Conservation (phyloP, 306 rosid genomes). For the Rosa multiflora region DNA sequence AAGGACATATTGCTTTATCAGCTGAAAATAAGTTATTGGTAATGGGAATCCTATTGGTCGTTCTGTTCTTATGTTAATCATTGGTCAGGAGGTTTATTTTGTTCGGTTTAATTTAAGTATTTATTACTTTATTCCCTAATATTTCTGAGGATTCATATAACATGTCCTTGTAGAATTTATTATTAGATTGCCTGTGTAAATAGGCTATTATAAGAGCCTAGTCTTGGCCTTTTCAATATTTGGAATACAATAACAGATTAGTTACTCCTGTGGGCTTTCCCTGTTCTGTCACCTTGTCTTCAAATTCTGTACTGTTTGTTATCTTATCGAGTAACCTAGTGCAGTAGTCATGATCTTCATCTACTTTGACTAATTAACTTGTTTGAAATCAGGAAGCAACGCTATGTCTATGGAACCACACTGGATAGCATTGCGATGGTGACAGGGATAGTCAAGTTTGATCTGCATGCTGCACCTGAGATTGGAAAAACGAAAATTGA, state of each 20-base stretch:
- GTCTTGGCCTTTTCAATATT: neutral
- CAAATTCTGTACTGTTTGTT: neutral
- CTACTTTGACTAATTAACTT: conserved; percentile 3
- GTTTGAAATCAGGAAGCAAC: conserved; percentile 62
- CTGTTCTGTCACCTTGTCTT: neutral
- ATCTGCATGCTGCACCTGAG: conserved; percentile 71
- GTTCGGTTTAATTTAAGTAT: neutral
- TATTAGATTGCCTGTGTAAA: neutral
- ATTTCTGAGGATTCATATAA: neutral
- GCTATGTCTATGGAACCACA: conserved; percentile 74
- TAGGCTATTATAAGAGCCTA: neutral
- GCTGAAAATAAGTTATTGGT: neutral
- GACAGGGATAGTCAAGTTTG: conserved; percentile 77
- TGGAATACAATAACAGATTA: neutral
- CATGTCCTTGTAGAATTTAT: neutral
- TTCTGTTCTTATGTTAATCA: neutral
- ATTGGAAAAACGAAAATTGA: conserved; percentile 57
- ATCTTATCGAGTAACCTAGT: neutral
- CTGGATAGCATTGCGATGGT: conserved; percentile 70
- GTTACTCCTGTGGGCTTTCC: neutral
- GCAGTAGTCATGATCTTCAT: neutral
- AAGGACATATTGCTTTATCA: neutral
- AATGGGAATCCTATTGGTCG: neutral
- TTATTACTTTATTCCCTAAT: neutral
- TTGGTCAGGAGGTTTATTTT: neutral